Evolutionary conservation across 1,284 basidiomycete species (phyloP).

Genomic region (Taiwanofungus camphoratus): DNA sequence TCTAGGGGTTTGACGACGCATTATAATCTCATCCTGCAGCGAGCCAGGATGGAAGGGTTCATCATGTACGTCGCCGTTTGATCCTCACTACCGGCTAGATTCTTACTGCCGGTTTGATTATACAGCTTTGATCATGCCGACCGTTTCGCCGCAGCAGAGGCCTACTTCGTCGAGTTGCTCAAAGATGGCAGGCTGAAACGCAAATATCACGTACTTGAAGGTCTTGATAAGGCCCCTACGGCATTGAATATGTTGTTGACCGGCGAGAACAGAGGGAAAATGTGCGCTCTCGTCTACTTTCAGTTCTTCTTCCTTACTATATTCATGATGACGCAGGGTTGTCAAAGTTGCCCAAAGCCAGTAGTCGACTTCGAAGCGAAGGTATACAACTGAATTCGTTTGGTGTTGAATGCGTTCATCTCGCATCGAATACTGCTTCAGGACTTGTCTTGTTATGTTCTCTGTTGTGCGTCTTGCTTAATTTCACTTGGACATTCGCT

Average conservation of each 20-base stretch:
- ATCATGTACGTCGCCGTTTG: slow-evolving; percentile 49
- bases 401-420: too few relatives aligned
- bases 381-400: too few relatives aligned
- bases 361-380: too few relatives aligned
- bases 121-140: slow-evolving; percentile 59
- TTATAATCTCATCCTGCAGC: slow-evolving; percentile 62
- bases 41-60: slow-evolving; percentile 79
- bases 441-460: too few relatives aligned
- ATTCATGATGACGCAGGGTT: too few relatives aligned
- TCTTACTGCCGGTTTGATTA: neutral
- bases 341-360: too few relatives aligned
- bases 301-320: too few relatives aligned
- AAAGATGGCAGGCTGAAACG: slow-evolving; percentile 70
- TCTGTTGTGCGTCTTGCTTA: too few relatives aligned
- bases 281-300: too few relatives aligned
- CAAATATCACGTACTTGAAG: slow-evolving; percentile 74
- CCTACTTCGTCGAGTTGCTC: slow-evolving; percentile 50
- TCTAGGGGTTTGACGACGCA: slow-evolving; percentile 59
- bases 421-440: too few relatives aligned
- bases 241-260: slow-evolving; percentile 67
- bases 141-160: slow-evolving; percentile 47
- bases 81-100: neutral
- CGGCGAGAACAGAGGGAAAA: slow-evolving; percentile 80
- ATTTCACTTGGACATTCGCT: too few relatives aligned
- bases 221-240: slow-evolving; percentile 64